Conservation (phyloP, 768 basidiomycete genomes). For the Leccinum ochraceum region DNA sequence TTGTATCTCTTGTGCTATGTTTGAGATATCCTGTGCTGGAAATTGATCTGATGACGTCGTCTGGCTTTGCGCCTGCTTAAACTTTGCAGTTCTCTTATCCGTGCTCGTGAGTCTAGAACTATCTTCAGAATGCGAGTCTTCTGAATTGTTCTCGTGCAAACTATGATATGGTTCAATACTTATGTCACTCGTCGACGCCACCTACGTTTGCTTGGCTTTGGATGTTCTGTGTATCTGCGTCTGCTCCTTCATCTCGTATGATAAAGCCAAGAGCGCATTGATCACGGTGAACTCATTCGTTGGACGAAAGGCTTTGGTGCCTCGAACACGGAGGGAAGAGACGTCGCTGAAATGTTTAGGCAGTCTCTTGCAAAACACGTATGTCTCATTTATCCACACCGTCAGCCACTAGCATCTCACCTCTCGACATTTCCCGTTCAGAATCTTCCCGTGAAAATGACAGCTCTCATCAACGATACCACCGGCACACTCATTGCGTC, state of each 20-base stretch:
- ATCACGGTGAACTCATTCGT: slow-evolving; percentile 91
- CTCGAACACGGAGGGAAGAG: slow-evolving; percentile 84
- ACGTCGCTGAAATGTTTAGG: slow-evolving; percentile 94
- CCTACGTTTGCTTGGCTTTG: neutral
- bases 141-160: slow-evolving; percentile 1
- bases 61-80: neutral
- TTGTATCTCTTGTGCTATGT: neutral
- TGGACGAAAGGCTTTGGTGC: slow-evolving; percentile 99
- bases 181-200: neutral
- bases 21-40: neutral
- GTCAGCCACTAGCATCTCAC: neutral
- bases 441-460: slow-evolving; percentile 82
- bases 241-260: neutral
- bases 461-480: slow-evolving; percentile 95
- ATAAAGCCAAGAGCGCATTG: slow-evolving; percentile 85
- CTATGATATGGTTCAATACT: neutral
- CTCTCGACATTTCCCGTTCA: slow-evolving; percentile 29
- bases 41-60: slow-evolving; percentile 7
- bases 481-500: slow-evolving; percentile 98
- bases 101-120: slow-evolving; percentile 64
- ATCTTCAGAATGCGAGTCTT: neutral
- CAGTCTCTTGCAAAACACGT: slow-evolving; percentile 77
- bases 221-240: neutral
- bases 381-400: slow-evolving; percentile 28
- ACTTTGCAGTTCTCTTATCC: slow-evolving; percentile 87